Base-by-base conservation (phyloP, 768 basidiomycete species). In the Amanita polypyramis region DNA sequence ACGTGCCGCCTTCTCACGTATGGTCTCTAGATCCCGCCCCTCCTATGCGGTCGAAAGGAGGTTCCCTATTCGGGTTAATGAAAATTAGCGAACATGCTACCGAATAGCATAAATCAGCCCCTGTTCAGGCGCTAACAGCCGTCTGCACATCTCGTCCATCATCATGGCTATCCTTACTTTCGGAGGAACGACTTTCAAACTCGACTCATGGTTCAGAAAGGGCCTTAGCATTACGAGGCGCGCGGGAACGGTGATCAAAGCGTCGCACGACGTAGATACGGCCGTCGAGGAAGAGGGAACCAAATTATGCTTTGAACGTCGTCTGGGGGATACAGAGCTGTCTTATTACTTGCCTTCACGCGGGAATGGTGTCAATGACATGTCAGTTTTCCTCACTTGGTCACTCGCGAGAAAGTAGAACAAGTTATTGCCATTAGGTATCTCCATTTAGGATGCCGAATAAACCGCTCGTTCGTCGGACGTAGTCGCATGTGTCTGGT, bases 291-390 rank as follows among this genome's bases (percentile, higher is more conserved):
- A 41, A 34, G 40, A 42, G 17, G n/a, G n/a, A 21, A 0, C 25
- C 5, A n/a, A 32, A 15, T 15, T 37, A 30, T 59, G 53, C 15
- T 52, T 65, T 30, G 74, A 82, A 58, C 74, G 85, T 20, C 68
- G 59, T 48, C 65, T 92, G 42, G 85, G 86, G 4, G 79, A 86
- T 49, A 87, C 79, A 19, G 88, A 92, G 63, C 62, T 74, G 6
- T 86, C 85, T 1, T 93, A 90, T 63, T 91, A 76, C 60, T 70
- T 91, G 8, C 88, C 85, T 2, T 79, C 80, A 2, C 72, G 89
- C n/a, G 80, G 79, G 38, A 76, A 69, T 45, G 85, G 85, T 4
- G 88, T 91, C 29, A 93, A 93, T 55, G 89, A 93, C 60, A 91
- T 93, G 89, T 88, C 56, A 51, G 77, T 59, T 33, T n/a, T 30